phyloP scores from a whole-genome alignment of 257 asterid genomes.

The Perilla frutescens region DNA sequence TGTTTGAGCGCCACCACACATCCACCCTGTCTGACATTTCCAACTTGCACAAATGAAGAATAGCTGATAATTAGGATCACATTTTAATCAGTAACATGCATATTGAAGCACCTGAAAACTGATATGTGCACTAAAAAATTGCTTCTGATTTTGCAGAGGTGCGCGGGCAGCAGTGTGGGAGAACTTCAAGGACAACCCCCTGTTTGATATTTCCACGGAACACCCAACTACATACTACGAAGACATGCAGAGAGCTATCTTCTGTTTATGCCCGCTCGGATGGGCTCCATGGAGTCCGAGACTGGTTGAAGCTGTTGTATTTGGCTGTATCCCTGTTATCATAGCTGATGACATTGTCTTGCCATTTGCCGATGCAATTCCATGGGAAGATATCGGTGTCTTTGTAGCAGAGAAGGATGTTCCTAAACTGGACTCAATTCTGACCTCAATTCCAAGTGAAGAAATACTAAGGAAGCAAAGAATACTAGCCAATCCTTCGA shows the following conservation, averaged over 20 bases:
- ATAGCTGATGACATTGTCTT: slow-evolving; percentile 90
- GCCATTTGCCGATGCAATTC: slow-evolving; percentile 95
- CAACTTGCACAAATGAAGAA: too few relatives aligned
- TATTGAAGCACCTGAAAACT: too few relatives aligned
- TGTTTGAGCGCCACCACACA: too few relatives aligned
- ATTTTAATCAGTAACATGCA: too few relatives aligned
- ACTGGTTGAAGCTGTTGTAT: slow-evolving; percentile 87
- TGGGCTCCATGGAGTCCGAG: slow-evolving; percentile 99
- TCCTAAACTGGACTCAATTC: slow-evolving; percentile 78
- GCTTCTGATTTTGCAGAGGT: slow-evolving; percentile 59
- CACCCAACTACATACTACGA: slow-evolving; percentile 90
- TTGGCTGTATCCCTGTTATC: slow-evolving; percentile 92
- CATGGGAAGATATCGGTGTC: slow-evolving; percentile 95
- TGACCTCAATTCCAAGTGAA: slow-evolving; percentile 69
- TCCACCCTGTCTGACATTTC: too few relatives aligned
- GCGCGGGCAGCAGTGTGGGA: slow-evolving; percentile 98
- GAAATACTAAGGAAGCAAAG: slow-evolving; percentile 83
- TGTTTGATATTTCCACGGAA: slow-evolving; percentile 83
- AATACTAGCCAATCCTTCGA: slow-evolving; percentile 83
- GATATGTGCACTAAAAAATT: background rate
- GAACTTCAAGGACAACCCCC: slow-evolving; percentile 85
- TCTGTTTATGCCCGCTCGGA: slow-evolving; percentile 92
- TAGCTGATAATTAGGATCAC: too few relatives aligned
- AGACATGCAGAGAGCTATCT: slow-evolving; percentile 90
- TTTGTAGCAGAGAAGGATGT: slow-evolving; percentile 86